phyloP scores from a whole-genome alignment of 768 basidiomycete species.

The Tricholoma furcatifolium region DNA sequence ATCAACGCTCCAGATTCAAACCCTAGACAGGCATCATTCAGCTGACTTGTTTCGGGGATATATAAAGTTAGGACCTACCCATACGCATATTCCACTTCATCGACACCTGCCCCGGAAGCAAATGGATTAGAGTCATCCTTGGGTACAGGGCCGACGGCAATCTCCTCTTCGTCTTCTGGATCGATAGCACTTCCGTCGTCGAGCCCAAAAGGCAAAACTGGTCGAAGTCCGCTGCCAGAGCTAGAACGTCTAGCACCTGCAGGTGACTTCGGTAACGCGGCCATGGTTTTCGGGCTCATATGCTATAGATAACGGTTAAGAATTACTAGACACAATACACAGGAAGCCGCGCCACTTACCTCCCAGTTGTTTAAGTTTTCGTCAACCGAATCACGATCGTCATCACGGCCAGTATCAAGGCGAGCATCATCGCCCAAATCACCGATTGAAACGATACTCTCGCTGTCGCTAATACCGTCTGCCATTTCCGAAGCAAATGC shows the following conservation, averaged over 20 bases:
- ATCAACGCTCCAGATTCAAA: not conserved
- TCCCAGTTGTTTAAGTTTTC: constrained; percentile 96
- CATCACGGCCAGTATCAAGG: constrained; percentile 59
- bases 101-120: constrained; percentile 77
- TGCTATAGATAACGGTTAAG: constrained; percentile 50
- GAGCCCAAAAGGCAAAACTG: constrained; percentile 71
- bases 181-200: constrained; percentile 77
- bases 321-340: not conserved
- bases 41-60: not conserved
- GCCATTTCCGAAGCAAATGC: constrained; percentile 75
- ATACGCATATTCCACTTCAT: constrained; percentile 88
- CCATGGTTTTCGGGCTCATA: constrained; percentile 95
- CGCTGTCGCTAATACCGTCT: constrained; percentile 91
- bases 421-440: constrained; percentile 82
- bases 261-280: constrained; percentile 88
- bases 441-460: constrained; percentile 88
- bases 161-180: constrained; percentile 67
- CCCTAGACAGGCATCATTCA: constrained; percentile 1
- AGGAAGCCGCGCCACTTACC: constrained; percentile 45
- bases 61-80: constrained; percentile 50
- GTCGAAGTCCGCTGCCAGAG: constrained; percentile 80
- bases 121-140: constrained; percentile 74
- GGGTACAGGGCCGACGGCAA: constrained; percentile 73
- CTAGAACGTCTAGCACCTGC: constrained; percentile 80
- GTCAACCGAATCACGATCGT: constrained; percentile 63